These are phyloP conservation scores for Austroboletus eburneus DNA, from an alignment of 768 basidiomycete genomes.

Conservation along the genomic window DNA sequence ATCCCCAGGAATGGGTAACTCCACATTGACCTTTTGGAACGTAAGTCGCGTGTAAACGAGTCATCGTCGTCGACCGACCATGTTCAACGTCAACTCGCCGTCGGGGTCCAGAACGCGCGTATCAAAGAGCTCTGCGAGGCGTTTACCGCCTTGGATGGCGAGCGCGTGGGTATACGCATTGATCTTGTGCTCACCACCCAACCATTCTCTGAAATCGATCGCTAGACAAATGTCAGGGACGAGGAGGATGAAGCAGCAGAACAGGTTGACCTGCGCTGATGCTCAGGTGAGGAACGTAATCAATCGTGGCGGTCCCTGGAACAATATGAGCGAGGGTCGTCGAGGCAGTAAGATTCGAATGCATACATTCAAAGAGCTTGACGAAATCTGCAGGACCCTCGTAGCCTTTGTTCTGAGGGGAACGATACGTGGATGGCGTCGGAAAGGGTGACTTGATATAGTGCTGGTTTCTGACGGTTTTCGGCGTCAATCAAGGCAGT, in stretches of 20 bases:
- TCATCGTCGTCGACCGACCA: constrained; percentile 42
- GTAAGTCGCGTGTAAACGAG: neutral
- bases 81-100: constrained; percentile 59
- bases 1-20: constrained; percentile 32
- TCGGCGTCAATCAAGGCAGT: no score
- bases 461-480: constrained; percentile 53
- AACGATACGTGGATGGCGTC: constrained; percentile 49
- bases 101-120: constrained; percentile 61
- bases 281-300: constrained; percentile 50
- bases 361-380: constrained; percentile 45
- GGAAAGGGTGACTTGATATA: constrained; percentile 57
- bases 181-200: constrained; percentile 76
- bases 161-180: constrained; percentile 65
- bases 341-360: neutral
- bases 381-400: constrained; percentile 37
- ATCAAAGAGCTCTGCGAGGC: constrained; percentile 54
- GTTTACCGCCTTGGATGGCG: constrained; percentile 61
- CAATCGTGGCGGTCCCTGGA: constrained; percentile 63
- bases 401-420: constrained; percentile 38
- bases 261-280: constrained; percentile 43
- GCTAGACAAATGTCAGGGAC: constrained; percentile 38
- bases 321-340: neutral
- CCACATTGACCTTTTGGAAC: constrained; percentile 36
- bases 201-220: constrained; percentile 63
- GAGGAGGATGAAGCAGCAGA: neutral